Conservation (phyloP, 2,329 filamentous ascomycete genomes). For the Ceratocystis destructans region DNA sequence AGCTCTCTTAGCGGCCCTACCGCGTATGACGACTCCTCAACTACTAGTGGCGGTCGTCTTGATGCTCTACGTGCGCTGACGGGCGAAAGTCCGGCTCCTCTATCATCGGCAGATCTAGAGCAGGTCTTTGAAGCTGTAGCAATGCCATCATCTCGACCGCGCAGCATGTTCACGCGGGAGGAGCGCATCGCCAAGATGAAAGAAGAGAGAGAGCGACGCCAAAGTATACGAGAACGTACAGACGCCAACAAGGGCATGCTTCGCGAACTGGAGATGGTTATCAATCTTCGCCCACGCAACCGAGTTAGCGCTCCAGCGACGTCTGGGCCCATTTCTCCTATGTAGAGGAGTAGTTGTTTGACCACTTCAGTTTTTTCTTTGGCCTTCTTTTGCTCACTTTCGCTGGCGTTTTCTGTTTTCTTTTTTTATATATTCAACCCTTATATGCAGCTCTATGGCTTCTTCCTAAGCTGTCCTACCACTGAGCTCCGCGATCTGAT, state of each 20-base stretch:
- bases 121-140: constrained; percentile 90
- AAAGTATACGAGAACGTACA: constrained; percentile 54
- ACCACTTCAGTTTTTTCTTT: background rate
- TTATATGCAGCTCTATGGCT: background rate
- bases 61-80: constrained; percentile 65
- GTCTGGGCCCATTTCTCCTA: constrained; percentile 16
- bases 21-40: constrained; percentile 38
- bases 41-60: constrained; percentile 26
- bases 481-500: background rate
- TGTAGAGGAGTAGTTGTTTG: constrained; percentile 10
- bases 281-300: constrained; percentile 40
- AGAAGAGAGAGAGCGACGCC: constrained; percentile 68
- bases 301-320: constrained; percentile 26
- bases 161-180: constrained; percentile 62
- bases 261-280: constrained; percentile 80
- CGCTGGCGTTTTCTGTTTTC: background rate
- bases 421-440: background rate
- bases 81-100: constrained; percentile 45
- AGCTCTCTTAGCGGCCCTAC: constrained; percentile 55
- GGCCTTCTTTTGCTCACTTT: background rate
- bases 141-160: constrained; percentile 51
- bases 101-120: constrained; percentile 42
- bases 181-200: constrained; percentile 79
- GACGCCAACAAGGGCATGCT: constrained; percentile 84
- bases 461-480: background rate